Base-by-base conservation (phyloP, 495 filamentous ascomycete species). In the Aspergillus sparsus region DNA sequence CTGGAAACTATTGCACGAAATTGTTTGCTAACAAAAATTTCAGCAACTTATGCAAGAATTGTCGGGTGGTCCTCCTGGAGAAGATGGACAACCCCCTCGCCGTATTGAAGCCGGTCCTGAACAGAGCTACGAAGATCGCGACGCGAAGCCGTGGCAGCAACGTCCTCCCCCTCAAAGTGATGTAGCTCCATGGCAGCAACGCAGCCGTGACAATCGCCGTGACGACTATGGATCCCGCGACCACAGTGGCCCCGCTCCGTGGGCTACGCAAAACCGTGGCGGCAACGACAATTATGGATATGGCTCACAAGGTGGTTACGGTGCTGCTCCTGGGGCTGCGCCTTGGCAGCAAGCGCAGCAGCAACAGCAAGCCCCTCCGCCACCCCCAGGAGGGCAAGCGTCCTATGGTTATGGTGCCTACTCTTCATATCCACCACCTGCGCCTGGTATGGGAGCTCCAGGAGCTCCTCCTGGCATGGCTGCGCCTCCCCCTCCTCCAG, bases 21-120 rank as follows among this genome's bases (percentile, higher is more conserved):
- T 27, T 27, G 21, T 27, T 27, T 54, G 18, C 6, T 34, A 51
- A 73, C 73, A 81, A 70, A 70, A 83, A 70, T 57, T 49, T 42
- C 58, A 95, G 91, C 89, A 93, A 89, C 90, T 98, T 71, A 95
- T 98, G 91, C 87, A 93, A 85, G 94, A 97, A 82, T 81, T 98
- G 59, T 91, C 89, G 65, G 92, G 92, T 56, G 88, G 87, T 62
- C 80, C 76, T n/a, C 77, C 84, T 51, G 80, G 82, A 41, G 81
- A 84, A 37, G 79, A 81, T 61, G 85, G 82, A 41, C 83, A 87
- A 49, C 83, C 83, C 50, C 86, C 89, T 66, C 88, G 88, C 64
- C 89, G 87, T 58, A 96, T 97, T 65, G 94, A 97, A 81, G 90
- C 87, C 46, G 92, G 91, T 21, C 89, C 92, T 56, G 81, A 78